These are phyloP conservation scores for Hortaea werneckii DNA, from an alignment of 2,329 filamentous ascomycete species.

Conservation along the genomic window DNA sequence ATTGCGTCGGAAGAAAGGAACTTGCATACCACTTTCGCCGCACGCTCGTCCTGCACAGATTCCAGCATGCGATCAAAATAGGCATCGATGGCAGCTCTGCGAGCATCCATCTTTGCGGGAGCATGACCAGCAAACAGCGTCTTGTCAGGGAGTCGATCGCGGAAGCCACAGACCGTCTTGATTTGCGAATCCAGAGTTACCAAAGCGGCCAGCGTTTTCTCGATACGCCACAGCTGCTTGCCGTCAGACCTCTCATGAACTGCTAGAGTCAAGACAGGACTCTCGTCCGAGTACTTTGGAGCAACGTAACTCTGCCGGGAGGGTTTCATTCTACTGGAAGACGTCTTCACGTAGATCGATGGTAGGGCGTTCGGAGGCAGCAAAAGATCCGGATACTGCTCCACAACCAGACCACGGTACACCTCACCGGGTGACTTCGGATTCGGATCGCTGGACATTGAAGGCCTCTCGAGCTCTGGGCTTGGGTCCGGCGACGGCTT, in stretches of 20 bases:
- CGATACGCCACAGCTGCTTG: constrained; percentile 81
- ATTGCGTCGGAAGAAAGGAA: constrained; percentile 67
- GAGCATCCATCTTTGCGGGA: constrained; percentile 83
- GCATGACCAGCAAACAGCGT: constrained; percentile 85
- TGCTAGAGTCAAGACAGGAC: constrained; percentile 86
- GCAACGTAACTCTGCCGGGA: constrained; percentile 77
- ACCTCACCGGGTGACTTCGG: constrained; percentile 38
- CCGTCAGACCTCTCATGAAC: constrained; percentile 67
- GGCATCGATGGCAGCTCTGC: constrained; percentile 66
- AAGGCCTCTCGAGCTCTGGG: constrained; percentile 17
- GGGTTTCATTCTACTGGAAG: constrained; percentile 89
- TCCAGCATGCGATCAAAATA: constrained; percentile 84
- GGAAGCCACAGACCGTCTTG: constrained; percentile 62
- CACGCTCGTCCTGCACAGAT: constrained; percentile 65
- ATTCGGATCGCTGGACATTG: constrained; percentile 15
- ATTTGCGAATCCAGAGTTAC: constrained; percentile 73
- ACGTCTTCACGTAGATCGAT: constrained; percentile 74
- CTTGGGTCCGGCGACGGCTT: constrained; percentile 15
- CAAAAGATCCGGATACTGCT: constrained; percentile 77
- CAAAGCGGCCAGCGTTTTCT: constrained; percentile 79
- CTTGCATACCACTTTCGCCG: constrained; percentile 72
- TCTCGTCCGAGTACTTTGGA: constrained; percentile 67
- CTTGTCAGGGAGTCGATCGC: constrained; percentile 69
- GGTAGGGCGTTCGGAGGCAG: constrained; percentile 81
- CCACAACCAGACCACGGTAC: constrained; percentile 68